A percentile compares a stretch with the other conserved stretches of the same genome.
Evolutionary conservation across 2,329 filamentous ascomycete species (phyloP).

Genomic region (Exophiala alcalophila): DNA sequence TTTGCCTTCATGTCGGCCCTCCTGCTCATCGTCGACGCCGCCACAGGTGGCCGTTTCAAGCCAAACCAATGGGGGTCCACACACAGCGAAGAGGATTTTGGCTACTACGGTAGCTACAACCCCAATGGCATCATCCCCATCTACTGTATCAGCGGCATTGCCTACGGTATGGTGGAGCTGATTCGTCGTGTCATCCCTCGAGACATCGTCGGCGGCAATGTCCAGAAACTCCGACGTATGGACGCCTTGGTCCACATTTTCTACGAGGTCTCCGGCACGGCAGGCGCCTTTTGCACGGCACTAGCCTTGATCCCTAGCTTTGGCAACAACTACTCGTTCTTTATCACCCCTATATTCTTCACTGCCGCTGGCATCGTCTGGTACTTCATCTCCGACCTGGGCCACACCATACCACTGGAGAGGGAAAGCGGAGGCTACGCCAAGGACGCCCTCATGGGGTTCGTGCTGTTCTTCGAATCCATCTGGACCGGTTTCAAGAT

Average conservation of each 20-base stretch:
- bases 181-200: slow-evolving; percentile 52
- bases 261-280: slow-evolving; percentile 50
- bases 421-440: slow-evolving; percentile 34
- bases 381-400: slow-evolving; percentile 48
- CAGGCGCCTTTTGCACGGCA: slow-evolving; percentile 49
- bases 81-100: background rate
- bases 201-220: slow-evolving; percentile 52
- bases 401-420: slow-evolving; percentile 31
- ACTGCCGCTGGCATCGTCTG: slow-evolving; percentile 41
- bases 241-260: slow-evolving; percentile 49
- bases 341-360: slow-evolving; percentile 52
- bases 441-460: slow-evolving; percentile 40
- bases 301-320: slow-evolving; percentile 51
- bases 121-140: slow-evolving; percentile 46
- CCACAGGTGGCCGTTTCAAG: slow-evolving; percentile 39
- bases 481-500: slow-evolving; percentile 48
- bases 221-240: slow-evolving; percentile 50
- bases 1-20: slow-evolving; percentile 50
- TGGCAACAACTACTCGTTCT: slow-evolving; percentile 53
- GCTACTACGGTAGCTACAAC: background rate
- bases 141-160: slow-evolving; percentile 44
- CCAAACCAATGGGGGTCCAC: background rate
- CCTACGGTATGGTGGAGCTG: slow-evolving; percentile 50
- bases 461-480: slow-evolving; percentile 47
- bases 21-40: slow-evolving; percentile 49